Percentiles rank a stretch among this genome's conserved stretches.
These are phyloP conservation scores for Fusarium zealandicum DNA, from an alignment of 2,329 filamentous ascomycete species.

Conservation along the genomic window DNA sequence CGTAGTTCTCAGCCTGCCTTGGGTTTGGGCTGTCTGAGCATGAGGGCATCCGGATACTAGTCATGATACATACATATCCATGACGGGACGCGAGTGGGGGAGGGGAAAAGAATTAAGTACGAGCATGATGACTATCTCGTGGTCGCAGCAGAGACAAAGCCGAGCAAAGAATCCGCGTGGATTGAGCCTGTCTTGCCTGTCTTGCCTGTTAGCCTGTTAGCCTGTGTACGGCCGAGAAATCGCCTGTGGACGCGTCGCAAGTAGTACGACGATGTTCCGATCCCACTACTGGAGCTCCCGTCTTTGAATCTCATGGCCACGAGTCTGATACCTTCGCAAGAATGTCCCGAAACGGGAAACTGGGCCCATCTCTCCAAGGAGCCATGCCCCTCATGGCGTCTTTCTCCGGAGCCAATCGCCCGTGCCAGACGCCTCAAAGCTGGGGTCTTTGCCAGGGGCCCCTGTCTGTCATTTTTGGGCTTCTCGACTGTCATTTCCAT, in stretches of 20 bases:
- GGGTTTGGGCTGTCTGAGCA: constrained; percentile 1
- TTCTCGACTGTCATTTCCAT: too few relatives aligned
- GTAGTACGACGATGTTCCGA: background rate
- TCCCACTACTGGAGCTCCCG: background rate
- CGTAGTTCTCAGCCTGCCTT: background rate
- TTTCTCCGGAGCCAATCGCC: constrained; percentile 37
- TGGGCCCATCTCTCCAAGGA: constrained; percentile 28
- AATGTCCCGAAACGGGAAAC: constrained; percentile 44
- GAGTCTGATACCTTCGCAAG: constrained; percentile 42
- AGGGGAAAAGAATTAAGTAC: constrained; percentile 21
- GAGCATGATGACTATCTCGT: constrained; percentile 17
- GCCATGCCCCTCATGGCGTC: constrained; percentile 33
- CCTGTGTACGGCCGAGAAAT: too few relatives aligned
- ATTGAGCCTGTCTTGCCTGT: too few relatives aligned
- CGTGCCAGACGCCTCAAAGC: constrained; percentile 15
- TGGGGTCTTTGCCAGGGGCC: constrained; percentile 25
- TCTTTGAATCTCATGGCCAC: constrained; percentile 11
- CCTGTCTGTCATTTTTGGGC: constrained; percentile 5
- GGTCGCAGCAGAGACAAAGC: background rate
- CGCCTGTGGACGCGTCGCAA: background rate
- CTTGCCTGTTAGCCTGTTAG: too few relatives aligned
- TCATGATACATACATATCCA: constrained; percentile 6
- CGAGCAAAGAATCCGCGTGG: background rate
- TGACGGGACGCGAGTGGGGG: constrained; percentile 4
- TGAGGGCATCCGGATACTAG: background rate